These are phyloP conservation scores for Pilatotrama ljubarskyi DNA, from an alignment of 768 basidiomycete species.

Conservation along the genomic window DNA sequence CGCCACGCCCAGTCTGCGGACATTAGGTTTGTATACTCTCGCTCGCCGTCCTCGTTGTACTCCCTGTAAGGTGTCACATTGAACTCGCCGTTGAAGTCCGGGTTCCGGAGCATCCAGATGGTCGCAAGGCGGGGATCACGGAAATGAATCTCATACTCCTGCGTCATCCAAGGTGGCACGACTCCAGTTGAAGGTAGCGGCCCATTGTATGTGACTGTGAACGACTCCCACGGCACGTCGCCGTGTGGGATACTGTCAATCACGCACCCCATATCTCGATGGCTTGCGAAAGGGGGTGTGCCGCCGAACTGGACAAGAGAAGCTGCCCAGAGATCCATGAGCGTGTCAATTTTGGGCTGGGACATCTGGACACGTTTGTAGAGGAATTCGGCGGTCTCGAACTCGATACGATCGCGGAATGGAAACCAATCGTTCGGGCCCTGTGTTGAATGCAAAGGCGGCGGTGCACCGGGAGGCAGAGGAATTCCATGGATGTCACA, in stretches of 20 bases:
- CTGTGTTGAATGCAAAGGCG: too few relatives aligned
- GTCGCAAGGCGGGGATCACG: slow-evolving; percentile 19
- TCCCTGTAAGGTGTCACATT: slow-evolving; percentile 24
- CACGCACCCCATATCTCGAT: slow-evolving; percentile 24
- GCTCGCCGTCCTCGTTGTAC: slow-evolving; percentile 7
- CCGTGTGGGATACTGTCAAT: slow-evolving; percentile 34
- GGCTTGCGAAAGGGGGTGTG: slow-evolving; percentile 1
- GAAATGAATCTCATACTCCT: slow-evolving; percentile 25
- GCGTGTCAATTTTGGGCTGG: slow-evolving; percentile 12
- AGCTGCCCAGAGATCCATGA: slow-evolving; percentile 18
- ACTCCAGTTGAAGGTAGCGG: background rate
- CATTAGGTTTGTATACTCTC: slow-evolving; percentile 23
- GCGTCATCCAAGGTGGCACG: slow-evolving; percentile 29
- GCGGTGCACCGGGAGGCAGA: too few relatives aligned
- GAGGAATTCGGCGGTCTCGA: slow-evolving; percentile 23
- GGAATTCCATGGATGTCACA: too few relatives aligned
- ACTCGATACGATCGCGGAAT: slow-evolving; percentile 13
- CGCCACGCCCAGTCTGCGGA: slow-evolving; percentile 13
- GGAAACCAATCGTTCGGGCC: slow-evolving; percentile 2
- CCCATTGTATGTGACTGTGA: slow-evolving; percentile 30
- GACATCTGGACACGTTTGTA: slow-evolving; percentile 13
- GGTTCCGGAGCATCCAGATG: slow-evolving; percentile 22
- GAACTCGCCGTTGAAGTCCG: slow-evolving; percentile 25
- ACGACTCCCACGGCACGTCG: slow-evolving; percentile 39
- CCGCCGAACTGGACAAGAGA: background rate